Base-by-base conservation (phyloP, 805 yeast species). In the Starmerella riodocensis region DNA sequence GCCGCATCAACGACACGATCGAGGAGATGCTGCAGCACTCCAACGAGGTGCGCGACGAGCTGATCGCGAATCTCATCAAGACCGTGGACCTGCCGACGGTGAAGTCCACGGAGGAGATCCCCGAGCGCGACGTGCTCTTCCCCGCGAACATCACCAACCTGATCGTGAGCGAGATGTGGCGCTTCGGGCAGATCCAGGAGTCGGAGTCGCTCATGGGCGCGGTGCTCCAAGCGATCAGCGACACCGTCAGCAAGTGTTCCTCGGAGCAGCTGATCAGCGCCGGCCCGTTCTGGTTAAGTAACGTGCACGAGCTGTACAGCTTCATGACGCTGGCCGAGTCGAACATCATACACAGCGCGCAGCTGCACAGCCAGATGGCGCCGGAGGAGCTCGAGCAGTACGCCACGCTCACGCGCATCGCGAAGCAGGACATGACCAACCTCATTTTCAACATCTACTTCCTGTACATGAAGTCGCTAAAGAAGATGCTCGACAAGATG, bases 261-360 rank as follows among this genome's bases (percentile, higher is more conserved):
- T 94, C 88, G 40, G 93, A 81, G 43, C 93, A 82, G 50, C 76
- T 84, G 25, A 77, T 86, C 53, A 75, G 84, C 34, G 84, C 84
- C 52, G 97, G 95, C 50, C 94, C 96, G 0, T 91, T 86, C 66
- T 91, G 98, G 98, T 69, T 91, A 48, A 82, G 96, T 3, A 91
- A 91, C 62, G 86, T 93, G 3, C 95, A 91, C 58, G 97, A 91
- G 58, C 70, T 91, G 53, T 82, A 81, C 60, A 85, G 97, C 3
- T 91, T 91, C 66, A 94, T 88, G 43, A 75, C 86, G 13, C 81
- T 84, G 60, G 97, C 97, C 3, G 94, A 88, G 60, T 74, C 76
- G 43, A 84, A 94, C n/a, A 83, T 91, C 45, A 64, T 82, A 36
- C 86, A 82, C 33, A 84, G 83, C 55, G 93, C 81, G 55, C 70